phyloP scores from a whole-genome alignment of 306 rosid genomes.

The Trichosanthes cucumerina region DNA sequence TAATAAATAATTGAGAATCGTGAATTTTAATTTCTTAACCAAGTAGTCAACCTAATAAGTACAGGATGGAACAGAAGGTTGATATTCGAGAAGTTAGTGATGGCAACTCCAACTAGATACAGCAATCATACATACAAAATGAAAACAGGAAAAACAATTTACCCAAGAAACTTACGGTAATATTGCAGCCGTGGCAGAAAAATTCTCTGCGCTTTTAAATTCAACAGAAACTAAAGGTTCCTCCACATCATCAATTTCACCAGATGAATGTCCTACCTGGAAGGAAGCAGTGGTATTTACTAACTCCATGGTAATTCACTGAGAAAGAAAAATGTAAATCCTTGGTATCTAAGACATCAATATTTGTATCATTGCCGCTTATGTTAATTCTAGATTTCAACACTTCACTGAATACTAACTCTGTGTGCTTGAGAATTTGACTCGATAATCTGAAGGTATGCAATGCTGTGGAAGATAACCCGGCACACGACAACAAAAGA shows the following conservation, averaged over 20 bases:
- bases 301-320: not conserved
- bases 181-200: slow-evolving; percentile 51
- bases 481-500: not conserved
- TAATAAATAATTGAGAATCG: not conserved
- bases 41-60: not conserved
- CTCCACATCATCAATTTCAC: slow-evolving; percentile 34
- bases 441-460: not conserved
- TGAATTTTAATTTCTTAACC: not conserved
- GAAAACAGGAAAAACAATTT: not conserved
- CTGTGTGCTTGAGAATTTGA: not conserved
- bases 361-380: not conserved
- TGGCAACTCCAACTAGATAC: not conserved
- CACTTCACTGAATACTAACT: not conserved
- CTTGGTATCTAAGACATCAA: not conserved
- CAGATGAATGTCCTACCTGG: slow-evolving; percentile 38
- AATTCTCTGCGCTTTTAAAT: slow-evolving; percentile 32
- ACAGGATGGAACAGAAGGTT: not conserved
- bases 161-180: slow-evolving; percentile 57
- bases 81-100: not conserved
- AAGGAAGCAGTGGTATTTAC: slow-evolving; percentile 9
- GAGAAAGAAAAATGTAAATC: not conserved
- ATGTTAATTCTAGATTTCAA: not conserved
- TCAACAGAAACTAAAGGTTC: slow-evolving; percentile 49
- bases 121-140: not conserved
- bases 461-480: not conserved